phyloP scores from a whole-genome alignment of 331 rosid species.

The Telfairia occidentalis region DNA sequence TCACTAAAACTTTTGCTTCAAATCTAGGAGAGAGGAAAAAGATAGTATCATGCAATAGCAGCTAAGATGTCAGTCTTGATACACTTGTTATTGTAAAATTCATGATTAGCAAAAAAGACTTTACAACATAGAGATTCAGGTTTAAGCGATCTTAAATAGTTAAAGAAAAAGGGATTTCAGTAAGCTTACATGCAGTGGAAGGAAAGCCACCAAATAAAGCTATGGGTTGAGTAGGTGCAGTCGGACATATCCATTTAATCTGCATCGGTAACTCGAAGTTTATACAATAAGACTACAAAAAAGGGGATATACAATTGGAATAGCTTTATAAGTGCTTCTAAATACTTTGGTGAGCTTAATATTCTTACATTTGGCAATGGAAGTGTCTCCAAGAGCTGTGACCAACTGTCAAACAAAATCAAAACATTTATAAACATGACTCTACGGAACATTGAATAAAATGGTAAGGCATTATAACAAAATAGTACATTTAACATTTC shows the following conservation, averaged over 20 bases:
- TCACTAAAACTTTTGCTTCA: background rate
- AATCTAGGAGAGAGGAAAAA: background rate
- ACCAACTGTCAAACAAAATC: conserved; percentile 65
- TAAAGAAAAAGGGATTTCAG: background rate
- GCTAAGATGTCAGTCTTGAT: background rate
- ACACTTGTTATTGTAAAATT: background rate
- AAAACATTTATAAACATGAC: background rate
- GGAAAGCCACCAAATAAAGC: conserved; percentile 90
- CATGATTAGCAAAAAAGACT: background rate
- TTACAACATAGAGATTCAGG: background rate
- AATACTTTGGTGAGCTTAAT: conserved; percentile 9
- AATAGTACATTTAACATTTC: too few species aligned
- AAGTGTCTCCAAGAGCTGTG: conserved; percentile 89
- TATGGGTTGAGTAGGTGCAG: conserved; percentile 87
- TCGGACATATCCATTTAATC: conserved; percentile 99
- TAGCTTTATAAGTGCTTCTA: background rate
- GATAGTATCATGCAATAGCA: background rate
- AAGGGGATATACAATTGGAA: too few species aligned
- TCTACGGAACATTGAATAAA: background rate
- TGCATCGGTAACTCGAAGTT: conserved; percentile 24
- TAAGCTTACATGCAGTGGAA: conserved; percentile 84
- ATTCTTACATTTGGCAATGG: conserved; percentile 88
- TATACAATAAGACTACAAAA: background rate
- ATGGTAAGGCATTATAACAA: background rate
- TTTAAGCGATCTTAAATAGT: background rate